Percentiles rank a stretch among this genome's conserved stretches.
These are phyloP conservation scores for Penicillium freii DNA, from an alignment of 2,329 filamentous ascomycete genomes.

Conservation along the genomic window DNA sequence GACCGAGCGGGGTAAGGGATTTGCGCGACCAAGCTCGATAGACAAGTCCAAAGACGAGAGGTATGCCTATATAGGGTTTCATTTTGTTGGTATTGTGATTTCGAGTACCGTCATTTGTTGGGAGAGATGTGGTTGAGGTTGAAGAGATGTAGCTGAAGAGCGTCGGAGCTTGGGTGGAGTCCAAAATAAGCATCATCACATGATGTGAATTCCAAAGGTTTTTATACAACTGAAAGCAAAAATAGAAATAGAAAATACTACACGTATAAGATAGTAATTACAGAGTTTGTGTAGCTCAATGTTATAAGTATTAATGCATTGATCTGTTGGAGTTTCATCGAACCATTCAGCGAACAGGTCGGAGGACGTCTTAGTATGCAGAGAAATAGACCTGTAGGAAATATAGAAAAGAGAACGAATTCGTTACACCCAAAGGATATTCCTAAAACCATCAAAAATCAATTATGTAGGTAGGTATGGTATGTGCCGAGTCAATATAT, in stretches of 20 bases:
- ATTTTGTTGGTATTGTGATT: conserved; percentile 26
- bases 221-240: neutral
- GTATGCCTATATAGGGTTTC: conserved; percentile 46
- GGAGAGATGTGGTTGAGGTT: neutral
- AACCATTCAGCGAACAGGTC: neutral
- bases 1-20: conserved; percentile 74
- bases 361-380: neutral
- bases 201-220: neutral
- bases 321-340: neutral
- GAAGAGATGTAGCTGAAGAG: neutral
- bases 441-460: neutral
- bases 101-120: neutral
- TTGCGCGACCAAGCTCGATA: conserved; percentile 69
- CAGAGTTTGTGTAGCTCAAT: neutral
- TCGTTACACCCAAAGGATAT: neutral
- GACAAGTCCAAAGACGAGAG: conserved; percentile 57
- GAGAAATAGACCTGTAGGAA: neutral
- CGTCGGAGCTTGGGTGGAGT: conserved; percentile 19
- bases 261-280: neutral
- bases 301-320: neutral
- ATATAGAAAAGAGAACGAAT: neutral
- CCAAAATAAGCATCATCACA: conserved; percentile 10
- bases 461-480: conserved; percentile 6
- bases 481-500: conserved; percentile 11
- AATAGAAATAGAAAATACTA: neutral